Evolutionary conservation across 768 basidiomycete genomes (phyloP).

Genomic region (Boletus vinaceobasis): DNA sequence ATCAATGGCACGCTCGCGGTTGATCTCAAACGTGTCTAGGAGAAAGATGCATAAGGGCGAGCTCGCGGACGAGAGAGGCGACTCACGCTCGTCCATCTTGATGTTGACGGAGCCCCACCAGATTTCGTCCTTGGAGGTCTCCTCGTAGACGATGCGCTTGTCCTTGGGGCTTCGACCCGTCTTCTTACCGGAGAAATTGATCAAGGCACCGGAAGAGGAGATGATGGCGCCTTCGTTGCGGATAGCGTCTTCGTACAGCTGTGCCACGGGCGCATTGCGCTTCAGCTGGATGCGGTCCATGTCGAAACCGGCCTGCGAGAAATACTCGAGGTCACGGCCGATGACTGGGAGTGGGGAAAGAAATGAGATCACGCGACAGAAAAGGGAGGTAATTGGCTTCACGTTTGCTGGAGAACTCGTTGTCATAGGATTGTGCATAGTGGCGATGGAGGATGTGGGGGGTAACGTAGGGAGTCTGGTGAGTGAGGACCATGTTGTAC

Average conservation of each 20-base stretch:
- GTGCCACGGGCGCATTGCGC: constrained; percentile 86
- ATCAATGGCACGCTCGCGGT: constrained; percentile 98
- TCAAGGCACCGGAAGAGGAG: constrained; percentile 91
- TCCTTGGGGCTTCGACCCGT: constrained; percentile 97
- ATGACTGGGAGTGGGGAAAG: constrained; percentile 53
- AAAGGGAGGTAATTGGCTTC: constrained; percentile 29
- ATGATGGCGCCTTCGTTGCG: constrained; percentile 98
- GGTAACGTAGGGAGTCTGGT: constrained; percentile 81
- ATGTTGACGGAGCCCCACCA: constrained; percentile 99
- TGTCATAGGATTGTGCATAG: constrained; percentile 74
- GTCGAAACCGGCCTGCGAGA: constrained; percentile 99
- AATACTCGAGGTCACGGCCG: constrained; percentile 91
- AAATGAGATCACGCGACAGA: constrained; percentile 8
- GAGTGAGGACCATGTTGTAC: constrained; percentile 59
- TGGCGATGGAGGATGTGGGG: constrained; percentile 86
- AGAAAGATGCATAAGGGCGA: constrained; percentile 3
- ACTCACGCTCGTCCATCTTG: constrained; percentile 93
- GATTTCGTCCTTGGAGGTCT: constrained; percentile 92
- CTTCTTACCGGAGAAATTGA: constrained; percentile 99
- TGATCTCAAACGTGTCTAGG: constrained; percentile 97
- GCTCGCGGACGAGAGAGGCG: not conserved
- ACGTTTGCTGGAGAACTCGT: constrained; percentile 59
- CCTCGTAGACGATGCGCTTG: constrained; percentile 99
- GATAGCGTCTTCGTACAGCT: constrained; percentile 96
- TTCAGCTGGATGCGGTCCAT: constrained; percentile 97